Base-by-base conservation (phyloP, 2,329 filamentous ascomycete genomes). In the Colletotrichum karsti region DNA sequence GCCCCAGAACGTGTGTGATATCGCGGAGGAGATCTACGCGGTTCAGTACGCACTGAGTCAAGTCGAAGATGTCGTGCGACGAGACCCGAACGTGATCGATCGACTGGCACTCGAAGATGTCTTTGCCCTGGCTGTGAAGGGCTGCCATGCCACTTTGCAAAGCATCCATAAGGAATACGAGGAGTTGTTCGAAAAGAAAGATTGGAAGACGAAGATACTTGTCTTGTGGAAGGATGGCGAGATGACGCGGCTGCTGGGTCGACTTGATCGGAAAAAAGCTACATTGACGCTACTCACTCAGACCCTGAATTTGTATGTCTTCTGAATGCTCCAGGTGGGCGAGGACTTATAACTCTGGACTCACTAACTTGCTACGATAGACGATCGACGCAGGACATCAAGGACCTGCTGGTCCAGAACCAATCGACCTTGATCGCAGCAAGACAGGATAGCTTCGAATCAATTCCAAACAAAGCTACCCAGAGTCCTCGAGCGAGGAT, bases 201-300 rank as follows among this genome's bases (percentile, higher is more conserved):
- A 69, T 6, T 69, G 66, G 66, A 56, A 51, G 26, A 48, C 63
- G 2, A 66, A 46, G 28, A 39, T 66, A 5, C 4, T 50, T 5
- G 66, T 55, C 0, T n/a, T 69, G 13, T 69, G 66, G 66, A 69
- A 61, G 22, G 66, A 69, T 12, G 62, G 63, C 1, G 66, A 69
- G 33, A 67, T 69, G 66, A 44, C 48, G 7, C 30, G 66, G 13
- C 33, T 69, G 1, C 41, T 69, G 5, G 62, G 33, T 4, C 54
- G 66, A 5, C 22, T 69, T 6, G 66, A 69, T 13, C 37, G 66
- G 20, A 69, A 69, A 15, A 69, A 69, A 26, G 66, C 66, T 12
- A 69, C 61, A 2, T 30, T 69, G 26, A 51, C 66, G 8, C 39
- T 69, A 9, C 28, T 69, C 18, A 66, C 63, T n/a, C 66, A 69